Percentiles rank a stretch among this genome's conserved stretches.
Conservation (phyloP, 257 asterid species). For the Ligustrum vulgare region DNA sequence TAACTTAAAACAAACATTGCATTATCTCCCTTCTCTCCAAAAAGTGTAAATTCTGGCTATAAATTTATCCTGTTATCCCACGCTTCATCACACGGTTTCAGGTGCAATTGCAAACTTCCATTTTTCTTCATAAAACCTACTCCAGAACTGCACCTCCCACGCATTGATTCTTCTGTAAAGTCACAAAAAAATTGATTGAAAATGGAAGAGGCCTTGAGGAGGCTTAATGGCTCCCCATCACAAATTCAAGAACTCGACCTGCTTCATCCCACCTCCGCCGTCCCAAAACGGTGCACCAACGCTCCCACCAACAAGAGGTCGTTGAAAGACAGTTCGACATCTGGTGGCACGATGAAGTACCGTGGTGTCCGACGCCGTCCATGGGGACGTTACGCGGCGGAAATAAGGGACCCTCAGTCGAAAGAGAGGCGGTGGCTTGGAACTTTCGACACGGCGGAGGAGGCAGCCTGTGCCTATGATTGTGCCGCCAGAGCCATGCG, state of each 20-base stretch:
- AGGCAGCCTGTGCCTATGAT: slow-evolving; percentile 91
- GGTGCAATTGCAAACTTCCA: slow-evolving; percentile 16
- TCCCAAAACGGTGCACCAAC: slow-evolving; percentile 39
- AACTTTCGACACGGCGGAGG: slow-evolving; percentile 90
- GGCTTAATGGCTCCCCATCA: slow-evolving; percentile 48
- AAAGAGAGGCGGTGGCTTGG: slow-evolving; percentile 95
- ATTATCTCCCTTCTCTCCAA: neutral
- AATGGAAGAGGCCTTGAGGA: slow-evolving; percentile 88
- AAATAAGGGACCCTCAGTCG: slow-evolving; percentile 81
- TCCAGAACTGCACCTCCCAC: neutral
- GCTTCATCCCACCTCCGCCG: slow-evolving; percentile 30
- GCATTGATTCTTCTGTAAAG: neutral
- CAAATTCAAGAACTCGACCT: slow-evolving; percentile 26
- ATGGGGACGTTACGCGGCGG: slow-evolving; percentile 96
- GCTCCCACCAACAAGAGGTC: slow-evolving; percentile 41
- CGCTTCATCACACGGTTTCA: slow-evolving; percentile 27
- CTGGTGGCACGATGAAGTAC: slow-evolving; percentile 47
- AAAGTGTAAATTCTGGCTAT: slow-evolving; percentile 33
- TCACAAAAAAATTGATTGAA: neutral
- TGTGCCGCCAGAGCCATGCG: slow-evolving; percentile 95
- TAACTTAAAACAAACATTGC: neutral
- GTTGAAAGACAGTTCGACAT: slow-evolving; percentile 29
- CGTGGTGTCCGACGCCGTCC: slow-evolving; percentile 97
- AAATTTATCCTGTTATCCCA: slow-evolving; percentile 30
- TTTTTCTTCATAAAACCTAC: neutral